A percentile compares a stretch with the other conserved stretches of the same genome.
phyloP scores from a whole-genome alignment of 2,329 filamentous ascomycete species.

The Penicillium sp. region DNA sequence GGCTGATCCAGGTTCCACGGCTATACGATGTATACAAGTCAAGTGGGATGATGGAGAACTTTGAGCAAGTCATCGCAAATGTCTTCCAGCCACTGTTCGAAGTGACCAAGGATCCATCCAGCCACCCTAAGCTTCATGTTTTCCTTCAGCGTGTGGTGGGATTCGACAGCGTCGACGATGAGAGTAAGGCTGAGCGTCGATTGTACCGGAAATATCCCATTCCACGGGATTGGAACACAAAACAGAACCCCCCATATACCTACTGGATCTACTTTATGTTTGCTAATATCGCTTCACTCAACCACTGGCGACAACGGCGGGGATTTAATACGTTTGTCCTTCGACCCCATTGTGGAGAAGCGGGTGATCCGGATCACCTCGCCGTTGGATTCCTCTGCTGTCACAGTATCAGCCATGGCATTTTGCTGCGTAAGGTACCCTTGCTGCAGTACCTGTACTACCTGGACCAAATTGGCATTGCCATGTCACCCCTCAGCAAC shows the following conservation, averaged over 20 bases:
- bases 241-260: conserved; percentile 95
- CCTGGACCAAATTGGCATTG: conserved; percentile 94
- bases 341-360: conserved; percentile 92
- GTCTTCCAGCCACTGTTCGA: conserved; percentile 93
- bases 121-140: conserved; percentile 88
- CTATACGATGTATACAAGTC: conserved; percentile 96
- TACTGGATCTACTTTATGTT: conserved; percentile 99
- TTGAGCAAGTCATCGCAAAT: conserved; percentile 86
- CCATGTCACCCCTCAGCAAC: conserved; percentile 98
- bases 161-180: conserved; percentile 96
- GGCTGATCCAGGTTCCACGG: conserved; percentile 93
- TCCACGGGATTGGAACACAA: conserved; percentile 82
- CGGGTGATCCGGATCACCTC: conserved; percentile 93
- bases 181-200: conserved; percentile 92
- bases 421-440: conserved; percentile 89
- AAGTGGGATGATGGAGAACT: conserved; percentile 80
- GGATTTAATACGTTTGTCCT: conserved; percentile 96
- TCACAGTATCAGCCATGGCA: conserved; percentile 94
- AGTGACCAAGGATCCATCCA: conserved; percentile 81
- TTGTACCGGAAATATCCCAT: conserved; percentile 95
- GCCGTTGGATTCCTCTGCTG: conserved; percentile 88
- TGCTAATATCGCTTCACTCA: conserved; percentile 88
- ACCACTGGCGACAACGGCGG: conserved; percentile 83
- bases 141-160: conserved; percentile 95
- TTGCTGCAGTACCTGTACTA: conserved; percentile 97